phyloP scores from a whole-genome alignment of 2,329 filamentous ascomycete species.

The Byssochlamys sp. region DNA sequence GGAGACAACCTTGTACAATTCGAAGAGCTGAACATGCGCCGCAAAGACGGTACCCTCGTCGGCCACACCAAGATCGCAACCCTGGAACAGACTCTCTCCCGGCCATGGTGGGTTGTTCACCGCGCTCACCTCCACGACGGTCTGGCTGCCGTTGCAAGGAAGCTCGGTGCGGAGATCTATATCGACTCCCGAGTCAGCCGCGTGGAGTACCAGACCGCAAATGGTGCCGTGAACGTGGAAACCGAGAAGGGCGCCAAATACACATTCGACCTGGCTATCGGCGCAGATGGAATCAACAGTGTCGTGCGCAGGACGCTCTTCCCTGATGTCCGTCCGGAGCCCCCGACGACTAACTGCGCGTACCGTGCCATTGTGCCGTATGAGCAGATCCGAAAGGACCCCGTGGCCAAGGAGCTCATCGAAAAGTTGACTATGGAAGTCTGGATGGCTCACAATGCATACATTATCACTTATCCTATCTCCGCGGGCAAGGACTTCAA shows the following conservation, averaged over 20 bases:
- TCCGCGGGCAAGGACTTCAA: constrained; percentile 38
- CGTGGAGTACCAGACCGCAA: constrained; percentile 18
- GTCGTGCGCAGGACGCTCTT: constrained; percentile 32
- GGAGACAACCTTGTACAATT: constrained; percentile 33
- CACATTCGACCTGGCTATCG: constrained; percentile 30
- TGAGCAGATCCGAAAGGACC: constrained; percentile 34
- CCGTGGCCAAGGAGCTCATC: constrained; percentile 29
- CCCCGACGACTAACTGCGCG: constrained; percentile 35
- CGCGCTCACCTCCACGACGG: constrained; percentile 40
- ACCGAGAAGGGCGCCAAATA: constrained; percentile 20
- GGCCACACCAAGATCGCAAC: constrained; percentile 28
- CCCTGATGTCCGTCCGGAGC: constrained; percentile 32
- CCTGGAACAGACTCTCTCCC: constrained; percentile 22
- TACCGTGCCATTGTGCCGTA: constrained; percentile 40
- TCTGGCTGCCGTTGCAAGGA: constrained; percentile 30
- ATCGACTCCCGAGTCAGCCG: constrained; percentile 28
- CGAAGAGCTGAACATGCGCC: constrained; percentile 32
- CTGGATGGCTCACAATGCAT: constrained; percentile 28
- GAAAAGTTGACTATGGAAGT: constrained; percentile 37
- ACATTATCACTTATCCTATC: constrained; percentile 41
- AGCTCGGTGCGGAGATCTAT: constrained; percentile 29
- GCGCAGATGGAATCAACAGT: constrained; percentile 36
- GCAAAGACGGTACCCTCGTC: constrained; percentile 30
- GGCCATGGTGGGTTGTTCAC: constrained; percentile 41
- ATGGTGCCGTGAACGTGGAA: constrained; percentile 17